These are phyloP conservation scores for Annulohypoxylon moriforme DNA, from an alignment of 495 filamentous ascomycete genomes.

Conservation along the genomic window DNA sequence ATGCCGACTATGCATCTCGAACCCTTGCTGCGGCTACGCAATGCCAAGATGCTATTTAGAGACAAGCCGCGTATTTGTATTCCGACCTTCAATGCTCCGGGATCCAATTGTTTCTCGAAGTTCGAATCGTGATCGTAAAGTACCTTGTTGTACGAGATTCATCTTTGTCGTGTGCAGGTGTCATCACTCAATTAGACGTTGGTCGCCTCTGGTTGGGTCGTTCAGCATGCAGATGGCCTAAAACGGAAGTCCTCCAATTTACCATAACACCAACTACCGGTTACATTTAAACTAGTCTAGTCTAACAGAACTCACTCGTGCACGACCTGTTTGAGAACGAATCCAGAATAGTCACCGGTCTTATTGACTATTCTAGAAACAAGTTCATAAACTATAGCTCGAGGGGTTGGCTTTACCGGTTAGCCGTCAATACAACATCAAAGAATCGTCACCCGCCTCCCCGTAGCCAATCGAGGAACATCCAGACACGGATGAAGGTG, in stretches of 20 bases:
- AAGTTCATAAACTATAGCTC: slow-evolving; percentile 37
- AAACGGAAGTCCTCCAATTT: slow-evolving; percentile 45
- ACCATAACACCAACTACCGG: slow-evolving; percentile 43
- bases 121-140: slow-evolving; percentile 35
- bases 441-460: slow-evolving; percentile 19
- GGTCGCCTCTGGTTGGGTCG: slow-evolving; percentile 48
- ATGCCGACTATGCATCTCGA: slow-evolving; percentile 8
- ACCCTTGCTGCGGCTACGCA: slow-evolving; percentile 14
- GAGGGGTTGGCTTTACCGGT: slow-evolving; percentile 36
- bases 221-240: slow-evolving; percentile 46
- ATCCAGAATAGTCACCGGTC: slow-evolving; percentile 31
- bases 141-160: slow-evolving; percentile 36
- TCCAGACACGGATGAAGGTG: slow-evolving; percentile 14
- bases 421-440: slow-evolving; percentile 38
- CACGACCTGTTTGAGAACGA: slow-evolving; percentile 26
- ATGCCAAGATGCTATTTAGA: slow-evolving; percentile 25
- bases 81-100: not conserved
- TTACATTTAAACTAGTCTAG: slow-evolving; percentile 17
- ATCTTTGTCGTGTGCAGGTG: slow-evolving; percentile 26
- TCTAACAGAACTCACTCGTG: slow-evolving; percentile 19
- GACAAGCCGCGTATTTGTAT: slow-evolving; percentile 23
- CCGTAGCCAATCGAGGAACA: slow-evolving; percentile 32
- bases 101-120: slow-evolving; percentile 22
- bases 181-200: slow-evolving; percentile 39
- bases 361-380: slow-evolving; percentile 33